These are phyloP conservation scores for Arthroderma sp. DNA, from an alignment of 2,329 filamentous ascomycete species.

Conservation along the genomic window DNA sequence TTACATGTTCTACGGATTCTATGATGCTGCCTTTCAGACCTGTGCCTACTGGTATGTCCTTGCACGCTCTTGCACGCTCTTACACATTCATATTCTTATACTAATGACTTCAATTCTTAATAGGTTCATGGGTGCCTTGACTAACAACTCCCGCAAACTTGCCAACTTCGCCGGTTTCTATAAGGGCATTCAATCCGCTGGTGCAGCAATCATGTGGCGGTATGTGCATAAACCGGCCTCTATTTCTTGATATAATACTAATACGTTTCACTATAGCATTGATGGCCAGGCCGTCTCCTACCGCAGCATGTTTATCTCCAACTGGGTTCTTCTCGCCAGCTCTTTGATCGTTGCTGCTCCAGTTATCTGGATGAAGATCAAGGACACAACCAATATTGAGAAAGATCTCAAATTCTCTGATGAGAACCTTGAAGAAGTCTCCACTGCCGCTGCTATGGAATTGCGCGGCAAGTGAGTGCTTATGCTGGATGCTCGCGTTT, in stretches of 20 bases:
- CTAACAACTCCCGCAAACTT: conserved; percentile 81
- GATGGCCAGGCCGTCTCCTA: conserved; percentile 53
- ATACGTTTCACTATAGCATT: conserved; percentile 51
- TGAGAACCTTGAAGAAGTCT: conserved; percentile 63
- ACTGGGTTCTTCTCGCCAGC: conserved; percentile 63
- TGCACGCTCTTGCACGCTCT: not conserved
- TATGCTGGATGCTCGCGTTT: not conserved
- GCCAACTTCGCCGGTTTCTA: conserved; percentile 89
- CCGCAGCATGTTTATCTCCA: conserved; percentile 58
- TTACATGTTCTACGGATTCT: conserved; percentile 84
- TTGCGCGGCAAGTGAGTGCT: not conserved
- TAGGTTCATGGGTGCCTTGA: conserved; percentile 83
- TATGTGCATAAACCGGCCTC: conserved; percentile 18
- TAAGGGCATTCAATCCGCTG: conserved; percentile 78
- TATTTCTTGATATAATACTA: conserved; percentile 5
- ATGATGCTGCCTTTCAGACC: conserved; percentile 82
- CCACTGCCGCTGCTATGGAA: conserved; percentile 5
- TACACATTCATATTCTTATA: not conserved
- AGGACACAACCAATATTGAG: conserved; percentile 65
- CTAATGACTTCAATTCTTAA: not conserved
- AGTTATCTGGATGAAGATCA: conserved; percentile 65
- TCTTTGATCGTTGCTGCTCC: conserved; percentile 66
- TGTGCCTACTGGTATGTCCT: conserved; percentile 67
- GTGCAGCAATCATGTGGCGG: conserved; percentile 50
- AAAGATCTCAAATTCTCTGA: conserved; percentile 77